Evolutionary conservation across 2,329 filamentous ascomycete genomes (phyloP), one percentile per base, ranked within the genome.

Genomic region (Raffaelea arxii): DNA sequence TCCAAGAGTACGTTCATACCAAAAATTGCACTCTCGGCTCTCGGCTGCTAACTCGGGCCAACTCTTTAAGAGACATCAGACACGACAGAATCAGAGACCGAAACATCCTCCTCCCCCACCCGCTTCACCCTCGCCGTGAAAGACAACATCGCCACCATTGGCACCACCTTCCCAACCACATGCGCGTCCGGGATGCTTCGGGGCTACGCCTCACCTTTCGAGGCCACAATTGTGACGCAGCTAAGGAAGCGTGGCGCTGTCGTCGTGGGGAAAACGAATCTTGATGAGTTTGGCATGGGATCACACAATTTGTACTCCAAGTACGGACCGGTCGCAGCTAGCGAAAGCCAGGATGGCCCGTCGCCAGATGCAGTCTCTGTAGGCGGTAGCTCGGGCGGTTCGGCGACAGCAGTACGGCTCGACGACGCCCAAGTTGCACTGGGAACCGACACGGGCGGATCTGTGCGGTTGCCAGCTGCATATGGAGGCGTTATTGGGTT

Each of bases 361-460:
- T 32, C 46, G 49, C 56, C 38, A 60, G 59, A 40, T 47, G 58
- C 66, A 48, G 61, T 78, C 23, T 92, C 88, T 1, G 83, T 85
- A 0, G 90, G 90, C 32, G 90, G 90, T 25, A 96, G 90, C 62
- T 97, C 91, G 4, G 92, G 92, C 37, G 92, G 92, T 18, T 96
- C 90, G 62, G 92, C 92, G 3, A 78, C 94, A 10, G 87, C 88
- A 14, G 86, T 97, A 32, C 79, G 77, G 19, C 71, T 74, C 1
- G 75, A 75, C 21, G 66, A 71, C 4, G 73, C 70, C 1, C 68
- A 77, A 23, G 48, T 80, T 32, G 89, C 89, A 7, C 67, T 98
- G 24, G 92, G 92, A 18, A 97, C 92, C 19, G 92, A 98, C 61
- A 98, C 90, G 0, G 90, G 90, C 53, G 90, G 90, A 14, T 94